Evolutionary conservation across 306 rosid genomes (phyloP), one percentile per base, ranked within the genome.

Genomic region (Castanea mollissima): DNA sequence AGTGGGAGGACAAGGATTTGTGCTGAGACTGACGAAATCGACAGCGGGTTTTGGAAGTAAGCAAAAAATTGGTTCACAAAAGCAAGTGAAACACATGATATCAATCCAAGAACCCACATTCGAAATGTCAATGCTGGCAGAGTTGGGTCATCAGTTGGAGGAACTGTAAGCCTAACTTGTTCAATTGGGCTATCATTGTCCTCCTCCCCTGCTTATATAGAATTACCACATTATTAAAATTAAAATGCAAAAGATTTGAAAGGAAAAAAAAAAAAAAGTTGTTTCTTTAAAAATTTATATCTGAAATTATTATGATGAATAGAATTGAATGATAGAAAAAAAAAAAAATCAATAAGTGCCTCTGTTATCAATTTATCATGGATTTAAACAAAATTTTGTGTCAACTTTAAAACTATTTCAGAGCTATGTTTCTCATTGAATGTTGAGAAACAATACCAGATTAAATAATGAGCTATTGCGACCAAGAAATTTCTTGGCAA

Each of bases 101-200:
- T 6, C 1, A 83, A 1, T 9, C 99, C 99, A 5, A 94, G 87
- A 59, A 87, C 34, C 99, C 97, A 94, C 85, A 97, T 92, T 10
- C 97, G 68, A 25, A 94, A 94, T 79, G 99, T 92, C n/a, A 94
- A 81, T 16, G 88, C 89, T 0, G 92, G 91, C 55, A 77, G 88
- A 1, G 84, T 57, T 3, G 99, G 92, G 55, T 94, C 97, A 18
- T 94, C 97, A 0, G 86, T 78, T 46, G 76, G 87, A 2, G 97
- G 73, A 15, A 95, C 99, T 0, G 97, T 94, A 1, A 94, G 83
- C 81, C 97, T 85, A 1, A 94, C 98, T 76, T 94, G 87, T 78
- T 94, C 97, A 21, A 94, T 88, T 5, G 98, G 98, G 64, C 32
- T 65, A 6, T 94, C 97, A 32, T 94, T 71, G 27, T 89, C 93